Base-by-base conservation (phyloP, 2,329 filamentous ascomycete species). In the Paraphaeosphaeria minitans region DNA sequence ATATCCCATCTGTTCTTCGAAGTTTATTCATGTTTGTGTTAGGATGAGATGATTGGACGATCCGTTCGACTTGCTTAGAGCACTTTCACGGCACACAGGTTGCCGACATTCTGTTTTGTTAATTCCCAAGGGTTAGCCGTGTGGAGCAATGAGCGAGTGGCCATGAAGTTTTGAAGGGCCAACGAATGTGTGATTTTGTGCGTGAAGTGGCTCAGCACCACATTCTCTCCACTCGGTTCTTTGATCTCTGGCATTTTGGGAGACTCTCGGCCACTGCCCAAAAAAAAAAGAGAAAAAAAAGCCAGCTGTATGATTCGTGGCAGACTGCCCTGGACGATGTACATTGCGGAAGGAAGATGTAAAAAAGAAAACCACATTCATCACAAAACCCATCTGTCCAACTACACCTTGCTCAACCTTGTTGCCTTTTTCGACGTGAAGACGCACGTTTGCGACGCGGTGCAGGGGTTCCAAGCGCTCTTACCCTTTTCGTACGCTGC, bases 1-100 rank as follows among this genome's bases (percentile, higher is more conserved):
- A 69, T 66, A 66, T 68, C 61, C 62, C 52, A 52, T 58, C 56
- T 55, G 37, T 69, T 64, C 16, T 47, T 49, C 49, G 58, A 56
- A 58, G 62, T 65, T 62, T 56, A 53, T 48, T 47, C 27, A 39
- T 24, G 16, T 42, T 43, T 24, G 63, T 64, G 57, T 63, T 62
- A 45, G 39, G 39, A 59, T 37, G 64, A 42, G 62, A 69, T 61
- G 62, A 68, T 61, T 53, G 66, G 41, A 71, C 64, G 68, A 67
- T 62, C 63, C 52, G 49, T 35, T 53, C 47, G 21, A 19, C 37
- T 19, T 21, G 33, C 21, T 51, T 51, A 27, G n/a, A 29, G 46
- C 22, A 6, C 16, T 39, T n/a, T 8, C 16, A n/a, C 14, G 37
- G 37, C 19, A 39, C 14, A 39, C 37, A 39, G 6, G 24, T 33